Evolutionary conservation across 495 filamentous ascomycete species (phyloP).

Genomic region (Penicillium pulvis): DNA sequence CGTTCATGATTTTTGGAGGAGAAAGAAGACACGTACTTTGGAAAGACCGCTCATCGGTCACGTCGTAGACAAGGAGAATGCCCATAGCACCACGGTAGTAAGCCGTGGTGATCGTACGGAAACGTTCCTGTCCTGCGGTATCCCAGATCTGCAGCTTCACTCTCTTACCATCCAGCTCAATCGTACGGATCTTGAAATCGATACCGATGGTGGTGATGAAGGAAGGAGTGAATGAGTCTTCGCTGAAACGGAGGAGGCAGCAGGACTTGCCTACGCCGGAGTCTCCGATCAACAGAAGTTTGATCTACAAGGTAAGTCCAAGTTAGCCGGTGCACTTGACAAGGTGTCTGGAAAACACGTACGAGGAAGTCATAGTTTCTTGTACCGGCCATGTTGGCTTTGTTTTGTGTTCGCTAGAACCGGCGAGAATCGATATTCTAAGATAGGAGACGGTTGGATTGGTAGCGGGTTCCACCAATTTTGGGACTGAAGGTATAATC

Average conservation of each 20-base stretch:
- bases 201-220: slow-evolving; percentile 99
- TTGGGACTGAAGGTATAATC: background rate
- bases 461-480: slow-evolving; percentile 1
- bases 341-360: slow-evolving; percentile 31
- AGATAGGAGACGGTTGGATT: slow-evolving; percentile 23
- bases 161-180: slow-evolving; percentile 96
- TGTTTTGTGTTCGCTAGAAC: slow-evolving; percentile 10
- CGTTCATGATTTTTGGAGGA: background rate
- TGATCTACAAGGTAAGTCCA: slow-evolving; percentile 68
- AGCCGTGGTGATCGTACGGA: slow-evolving; percentile 97
- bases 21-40: slow-evolving; percentile 67
- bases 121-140: slow-evolving; percentile 95
- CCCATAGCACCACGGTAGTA: slow-evolving; percentile 99
- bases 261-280: slow-evolving; percentile 98
- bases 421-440: slow-evolving; percentile 4
- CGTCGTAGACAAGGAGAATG: slow-evolving; percentile 96
- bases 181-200: slow-evolving; percentile 99
- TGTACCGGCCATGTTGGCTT: slow-evolving; percentile 79
- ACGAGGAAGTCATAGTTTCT: slow-evolving; percentile 99
- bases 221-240: slow-evolving; percentile 96
- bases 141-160: slow-evolving; percentile 99
- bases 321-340: slow-evolving; percentile 3
- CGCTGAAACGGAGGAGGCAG: slow-evolving; percentile 96
- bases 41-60: slow-evolving; percentile 95
- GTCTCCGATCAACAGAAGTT: slow-evolving; percentile 96